These are phyloP conservation scores for Colletotrichum destructivum DNA, from an alignment of 2,329 filamentous ascomycete genomes.

Conservation along the genomic window DNA sequence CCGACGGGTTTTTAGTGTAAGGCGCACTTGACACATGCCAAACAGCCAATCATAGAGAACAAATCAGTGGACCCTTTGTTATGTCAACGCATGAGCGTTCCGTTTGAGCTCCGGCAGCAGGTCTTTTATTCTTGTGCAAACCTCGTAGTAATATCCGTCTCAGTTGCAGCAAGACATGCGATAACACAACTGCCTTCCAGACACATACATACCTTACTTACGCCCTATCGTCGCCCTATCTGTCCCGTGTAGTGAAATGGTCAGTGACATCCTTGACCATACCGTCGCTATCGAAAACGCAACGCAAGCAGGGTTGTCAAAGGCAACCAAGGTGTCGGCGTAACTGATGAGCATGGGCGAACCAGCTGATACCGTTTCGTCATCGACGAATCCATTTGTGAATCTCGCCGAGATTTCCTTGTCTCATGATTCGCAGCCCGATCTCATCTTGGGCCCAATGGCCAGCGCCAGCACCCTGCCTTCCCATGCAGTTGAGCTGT, in stretches of 20 bases:
- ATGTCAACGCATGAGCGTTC: constrained; percentile 13
- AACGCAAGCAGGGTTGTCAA: not conserved
- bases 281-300: not conserved
- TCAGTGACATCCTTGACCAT: not conserved
- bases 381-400: not conserved
- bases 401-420: not conserved
- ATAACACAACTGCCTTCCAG: not conserved
- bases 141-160: not conserved
- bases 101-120: constrained; percentile 17
- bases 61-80: not conserved
- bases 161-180: not conserved
- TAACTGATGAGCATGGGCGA: not conserved
- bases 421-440: not conserved
- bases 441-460: not conserved
- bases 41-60: constrained; percentile 15
- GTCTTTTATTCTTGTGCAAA: constrained; percentile 17
- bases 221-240: not conserved
- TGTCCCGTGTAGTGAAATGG: not conserved
- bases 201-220: not conserved
- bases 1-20: constrained; percentile 26
- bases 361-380: no score
- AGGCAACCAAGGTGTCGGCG: not conserved
- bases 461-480: not conserved
- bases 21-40: constrained; percentile 34
- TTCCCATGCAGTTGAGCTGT: constrained; percentile 12